phyloP scores from a whole-genome alignment of 441 rosid species.

The Daphne laureola region DNA sequence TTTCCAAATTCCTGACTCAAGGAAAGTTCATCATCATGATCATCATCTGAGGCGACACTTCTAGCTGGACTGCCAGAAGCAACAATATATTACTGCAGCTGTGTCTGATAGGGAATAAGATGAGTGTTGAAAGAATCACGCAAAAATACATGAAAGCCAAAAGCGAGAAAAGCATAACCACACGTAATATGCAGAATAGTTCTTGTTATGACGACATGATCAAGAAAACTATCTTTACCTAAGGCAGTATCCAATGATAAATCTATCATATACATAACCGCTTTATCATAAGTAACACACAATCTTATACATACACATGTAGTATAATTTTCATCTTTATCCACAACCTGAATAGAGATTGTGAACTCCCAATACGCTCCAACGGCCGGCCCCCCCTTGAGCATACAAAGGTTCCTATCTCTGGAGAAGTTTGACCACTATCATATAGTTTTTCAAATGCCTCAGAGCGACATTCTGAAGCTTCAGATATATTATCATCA shows the following conservation, averaged over 20 bases:
- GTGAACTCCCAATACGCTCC: conserved; percentile 71
- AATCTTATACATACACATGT: too few relatives aligned
- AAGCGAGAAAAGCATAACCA: conserved; percentile 3
- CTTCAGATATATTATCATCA: conserved; percentile 68
- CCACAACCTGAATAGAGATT: conserved; percentile 67
- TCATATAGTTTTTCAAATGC: conserved; percentile 43
- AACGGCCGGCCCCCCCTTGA: conserved; percentile 34
- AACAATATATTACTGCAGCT: conserved; percentile 32
- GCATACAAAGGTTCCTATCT: conserved; percentile 28
- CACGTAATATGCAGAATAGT: not conserved
- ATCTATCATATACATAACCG: not conserved
- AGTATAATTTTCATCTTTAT: conserved; percentile 3
- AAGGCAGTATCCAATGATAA: conserved; percentile 6
- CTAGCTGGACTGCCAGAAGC: conserved; percentile 91
- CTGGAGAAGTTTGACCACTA: conserved; percentile 64
- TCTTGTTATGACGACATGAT: not conserved
- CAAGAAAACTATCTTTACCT: conserved; percentile 7
- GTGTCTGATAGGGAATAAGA: not conserved
- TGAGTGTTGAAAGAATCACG: conserved; percentile 3
- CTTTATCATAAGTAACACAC: too few relatives aligned
- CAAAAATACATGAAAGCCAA: conserved; percentile 2
- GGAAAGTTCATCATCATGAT: conserved; percentile 53
- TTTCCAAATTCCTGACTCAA: conserved; percentile 44
- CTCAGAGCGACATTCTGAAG: conserved; percentile 53
- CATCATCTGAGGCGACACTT: conserved; percentile 65